Evolutionary conservation across 2,329 filamentous ascomycete species (phyloP), one percentile per base, ranked within the genome.

Genomic region (Colletotrichum magnum): DNA sequence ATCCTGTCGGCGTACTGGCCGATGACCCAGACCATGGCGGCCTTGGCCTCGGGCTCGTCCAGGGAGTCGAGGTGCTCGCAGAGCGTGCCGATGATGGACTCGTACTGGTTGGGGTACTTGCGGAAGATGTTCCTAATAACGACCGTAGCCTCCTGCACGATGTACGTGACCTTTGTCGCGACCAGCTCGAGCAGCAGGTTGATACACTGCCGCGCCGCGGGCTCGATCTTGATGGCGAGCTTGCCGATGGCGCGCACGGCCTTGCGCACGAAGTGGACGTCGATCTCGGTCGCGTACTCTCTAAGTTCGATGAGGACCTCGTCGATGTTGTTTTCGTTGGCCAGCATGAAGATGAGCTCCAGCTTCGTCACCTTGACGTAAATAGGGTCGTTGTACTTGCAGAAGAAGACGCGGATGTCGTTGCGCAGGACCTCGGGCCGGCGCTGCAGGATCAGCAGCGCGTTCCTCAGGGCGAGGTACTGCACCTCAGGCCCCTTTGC

Each of bases 321-420:
- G 57, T 94, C 92, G 74, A 99, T 99, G 79, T 99, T 99, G 76
- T 92, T 93, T 81, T 98, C 94, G 41, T 90, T 97, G 7, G 96
- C 96, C 69, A 99, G 88, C 96, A 98, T 99, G 81, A 99, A 99
- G 73, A 99, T 98, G 74, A 99, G 88, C 82, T 99, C 96, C 58
- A 99, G 87, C 82, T 99, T 99, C 16, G 96, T 99, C 59, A 99
- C 96, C 81, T 99, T 99, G 83, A 99, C 96, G 79, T 98, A 99
- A 72, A 99, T 99, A 0, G 96, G 96, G 77, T 99, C 96, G 79
- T 99, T 99, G 83, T 99, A 99, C 86, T 99, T 99, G 90, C 96
- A 99, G 83, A 99, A 99, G 83, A 99, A 99, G 39, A 99, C 96
- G 54, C 96, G 90, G 71, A 99, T 98, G 80, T 99, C 96, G 80